Evolutionary conservation across 2,329 filamentous ascomycete species (phyloP), one percentile per base, ranked within the genome.

Genomic region (Dactylella cylindrospora): DNA sequence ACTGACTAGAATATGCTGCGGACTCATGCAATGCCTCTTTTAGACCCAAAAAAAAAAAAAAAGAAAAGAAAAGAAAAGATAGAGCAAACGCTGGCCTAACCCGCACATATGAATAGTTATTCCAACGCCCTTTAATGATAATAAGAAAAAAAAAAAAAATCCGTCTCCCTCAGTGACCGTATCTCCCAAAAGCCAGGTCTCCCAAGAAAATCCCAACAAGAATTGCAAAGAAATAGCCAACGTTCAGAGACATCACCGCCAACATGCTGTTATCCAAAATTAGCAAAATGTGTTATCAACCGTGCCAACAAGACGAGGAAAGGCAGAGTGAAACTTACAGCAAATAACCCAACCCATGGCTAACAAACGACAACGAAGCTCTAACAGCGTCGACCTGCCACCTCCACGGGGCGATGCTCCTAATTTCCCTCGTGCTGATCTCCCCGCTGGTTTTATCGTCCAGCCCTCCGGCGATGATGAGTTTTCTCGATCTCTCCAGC

Each of bases 201-300:
- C 91, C 91, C n/a, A 94, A 71, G 70, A 97, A 96, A 1, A 86
- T 80, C 10, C 85, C 85, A 3, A 77, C 84, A 8, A 94, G 78
- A n/a, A 90, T 79, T 0, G 86, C 90, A 50, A 89, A 73, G 72
- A 91, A 91, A 71, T 93, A 93, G 9, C 88, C 88, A 12, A 91
- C 80, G 68, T 93, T 93, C 76, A 88, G 82, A 1, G 87, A 90
- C 88, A 93, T 95, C 70, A 94, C 86, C 10, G 86, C 88, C 74
- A 95, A 76, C 90, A 95, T 95, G 60, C 90, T 95, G 68, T 29
- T 13, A 44, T 8, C 15, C 8, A 46, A 65, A 46, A 60, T 66
- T 47, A 68, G 66, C 19, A 53, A 62, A 38, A 28, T 20, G 26
- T 25, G 1, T 15, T 17, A 2, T 9, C 12, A 32, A 46, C 29